phyloP scores from a whole-genome alignment of 75 land plant genomes.

The Cryptomeria japonica region DNA sequence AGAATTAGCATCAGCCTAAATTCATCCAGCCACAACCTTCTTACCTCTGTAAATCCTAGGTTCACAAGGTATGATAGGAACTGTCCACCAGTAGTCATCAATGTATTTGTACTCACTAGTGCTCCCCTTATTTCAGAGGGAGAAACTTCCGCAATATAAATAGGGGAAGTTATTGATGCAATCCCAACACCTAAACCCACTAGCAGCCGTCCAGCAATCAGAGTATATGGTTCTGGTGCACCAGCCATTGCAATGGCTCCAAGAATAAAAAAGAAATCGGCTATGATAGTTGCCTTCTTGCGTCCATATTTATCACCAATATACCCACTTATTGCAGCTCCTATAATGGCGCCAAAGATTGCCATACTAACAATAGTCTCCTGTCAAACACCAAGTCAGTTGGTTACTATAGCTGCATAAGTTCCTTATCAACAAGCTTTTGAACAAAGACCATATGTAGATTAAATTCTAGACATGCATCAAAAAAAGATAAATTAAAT shows the following conservation, averaged over 20 bases:
- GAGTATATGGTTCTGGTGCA: constrained; percentile 73
- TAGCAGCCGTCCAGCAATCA: constrained; percentile 69
- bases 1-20: neutral
- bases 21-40: neutral
- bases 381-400: constrained; percentile 24
- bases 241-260: constrained; percentile 76
- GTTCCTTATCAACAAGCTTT: neutral
- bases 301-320: constrained; percentile 76
- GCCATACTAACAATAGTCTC: constrained; percentile 97
- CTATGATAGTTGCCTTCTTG: constrained; percentile 68
- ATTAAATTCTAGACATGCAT: neutral
- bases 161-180: constrained; percentile 91
- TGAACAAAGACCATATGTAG: neutral
- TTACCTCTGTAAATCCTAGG: constrained; percentile 87
- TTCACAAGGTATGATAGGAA: constrained; percentile 86
- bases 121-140: constrained; percentile 85
- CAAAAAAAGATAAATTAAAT: neutral
- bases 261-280: constrained; percentile 63
- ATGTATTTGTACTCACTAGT: constrained; percentile 75
- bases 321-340: constrained; percentile 77
- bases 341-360: constrained; percentile 80
- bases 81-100: constrained; percentile 90
- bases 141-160: constrained; percentile 85
- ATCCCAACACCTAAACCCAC: constrained; percentile 85
- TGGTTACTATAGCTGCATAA: neutral